These are phyloP conservation scores for Miamiensis avidus DNA, from an alignment of 169 alveolate species.

Conservation along the genomic window DNA sequence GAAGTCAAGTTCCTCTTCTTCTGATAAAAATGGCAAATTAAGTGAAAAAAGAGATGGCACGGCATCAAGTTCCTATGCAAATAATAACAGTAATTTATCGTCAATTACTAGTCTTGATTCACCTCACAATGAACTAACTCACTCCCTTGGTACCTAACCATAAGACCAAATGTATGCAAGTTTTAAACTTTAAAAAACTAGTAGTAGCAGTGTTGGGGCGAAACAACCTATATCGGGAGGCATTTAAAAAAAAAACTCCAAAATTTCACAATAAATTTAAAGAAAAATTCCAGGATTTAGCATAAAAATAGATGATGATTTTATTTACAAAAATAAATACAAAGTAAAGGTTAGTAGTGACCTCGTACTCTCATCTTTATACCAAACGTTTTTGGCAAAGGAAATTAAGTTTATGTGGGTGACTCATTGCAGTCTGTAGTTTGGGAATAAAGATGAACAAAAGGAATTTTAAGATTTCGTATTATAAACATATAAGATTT, in stretches of 20 bases:
- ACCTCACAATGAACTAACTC: too few species aligned
- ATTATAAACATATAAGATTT: background rate
- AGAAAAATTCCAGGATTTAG: background rate
- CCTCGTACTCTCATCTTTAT: background rate
- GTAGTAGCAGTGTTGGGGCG: background rate
- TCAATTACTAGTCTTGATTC: background rate
- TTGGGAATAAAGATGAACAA: slow-evolving; percentile 1
- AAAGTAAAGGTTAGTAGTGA: background rate
- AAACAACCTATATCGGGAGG: background rate
- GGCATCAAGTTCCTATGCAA: too few species aligned
- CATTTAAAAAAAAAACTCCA: background rate
- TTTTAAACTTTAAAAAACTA: too few species aligned
- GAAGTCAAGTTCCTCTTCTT: too few species aligned
- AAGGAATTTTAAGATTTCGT: slow-evolving; percentile 5
- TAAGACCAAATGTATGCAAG: too few species aligned
- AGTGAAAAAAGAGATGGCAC: too few species aligned
- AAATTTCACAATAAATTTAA: too few species aligned
- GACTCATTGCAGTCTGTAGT: slow-evolving; percentile 3
- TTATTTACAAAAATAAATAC: background rate
- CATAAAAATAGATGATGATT: background rate
- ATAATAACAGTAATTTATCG: background rate
- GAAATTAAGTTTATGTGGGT: slow-evolving; percentile 11
- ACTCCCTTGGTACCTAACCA: too few species aligned
- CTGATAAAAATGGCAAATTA: too few species aligned
- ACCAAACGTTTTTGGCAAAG: background rate